Base-by-base conservation (phyloP, 2,329 filamentous ascomycete species). In the Trichothecium roseum region DNA sequence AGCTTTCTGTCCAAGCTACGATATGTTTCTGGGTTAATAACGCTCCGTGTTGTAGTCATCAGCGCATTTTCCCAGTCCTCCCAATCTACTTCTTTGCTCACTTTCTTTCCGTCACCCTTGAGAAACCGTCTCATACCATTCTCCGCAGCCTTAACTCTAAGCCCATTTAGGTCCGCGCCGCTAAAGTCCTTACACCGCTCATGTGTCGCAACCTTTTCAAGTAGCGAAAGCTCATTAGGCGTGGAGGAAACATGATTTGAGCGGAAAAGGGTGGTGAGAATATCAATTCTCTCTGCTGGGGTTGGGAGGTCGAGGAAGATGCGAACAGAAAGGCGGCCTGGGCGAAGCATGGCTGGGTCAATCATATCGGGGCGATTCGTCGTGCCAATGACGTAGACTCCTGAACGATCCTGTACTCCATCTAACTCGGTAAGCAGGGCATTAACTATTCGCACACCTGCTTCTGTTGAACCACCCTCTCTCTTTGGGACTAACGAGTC, bases 341-440 rank as follows among this genome's bases (percentile, higher is more conserved):
- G 89, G 1, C 91, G 81, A 9, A 96, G 72, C 77, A 98, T 94
- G 2, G 91, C 91, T 2, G 85, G 79, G 54, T 98, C 91, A 46
- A 98, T 96, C 63, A 94, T 94, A 52, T 96, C 89, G 0, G 89
- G 89, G 0, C 91, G 69, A 56, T 98, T 98, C 3, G 91, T 96
- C 0, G 91, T 91, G 17, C 84, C 91, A 39, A 98, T 86, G 13
- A 98, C 81, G 56, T 91, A 96, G 42, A 98, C 88, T 13, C 89
- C 89, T 32, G 78, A 72, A 27, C 91, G 76, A 45, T 75, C 79
- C 42, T 73, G 77, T 6, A 93, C 72, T 34, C 91, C 91, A 51
- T 98, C 91, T 1, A 98, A 74, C 55, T 98, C 91, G 0, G 91
- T 93, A 22, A 98, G 78, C 0, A 98, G 71, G 1, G 89, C 93